Conservation (phyloP, 225 moss, liverwort and hornwort genomes). For the Ulota crispa region DNA sequence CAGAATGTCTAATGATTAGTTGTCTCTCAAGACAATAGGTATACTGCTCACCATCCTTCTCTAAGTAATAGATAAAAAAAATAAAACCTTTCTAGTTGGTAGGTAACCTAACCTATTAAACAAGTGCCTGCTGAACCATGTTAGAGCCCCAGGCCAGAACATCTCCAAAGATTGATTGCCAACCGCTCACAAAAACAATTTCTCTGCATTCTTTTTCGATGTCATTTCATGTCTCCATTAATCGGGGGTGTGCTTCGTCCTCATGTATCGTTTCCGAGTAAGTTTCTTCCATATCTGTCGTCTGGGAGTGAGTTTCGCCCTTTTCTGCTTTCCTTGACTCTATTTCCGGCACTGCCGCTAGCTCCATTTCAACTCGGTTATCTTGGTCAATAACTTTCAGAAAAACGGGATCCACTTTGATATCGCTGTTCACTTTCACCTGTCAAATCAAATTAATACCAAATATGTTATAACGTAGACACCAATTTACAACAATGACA, state of each 20-base stretch:
- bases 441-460: conserved; percentile 21
- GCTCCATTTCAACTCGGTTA: conserved; percentile 87
- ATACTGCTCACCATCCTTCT: neutral
- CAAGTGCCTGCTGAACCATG: too few species aligned
- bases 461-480: neutral
- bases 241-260: neutral
- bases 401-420: conserved; percentile 92
- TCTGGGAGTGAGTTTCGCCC: conserved; percentile 31
- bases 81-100: neutral
- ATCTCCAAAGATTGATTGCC: neutral
- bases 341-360: conserved; percentile 44
- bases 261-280: conserved; percentile 8
- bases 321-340: conserved; percentile 20
- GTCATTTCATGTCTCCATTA: neutral
- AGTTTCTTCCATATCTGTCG: conserved; percentile 15
- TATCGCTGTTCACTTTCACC: conserved; percentile 94
- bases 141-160: neutral
- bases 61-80: neutral
- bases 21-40: neutral
- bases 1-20: neutral
- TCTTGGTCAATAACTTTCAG: conserved; percentile 84
- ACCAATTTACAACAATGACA: neutral
- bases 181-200: neutral
- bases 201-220: neutral
- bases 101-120: neutral